Conservation (phyloP, 768 basidiomycete species). For the Trametes cingulata region DNA sequence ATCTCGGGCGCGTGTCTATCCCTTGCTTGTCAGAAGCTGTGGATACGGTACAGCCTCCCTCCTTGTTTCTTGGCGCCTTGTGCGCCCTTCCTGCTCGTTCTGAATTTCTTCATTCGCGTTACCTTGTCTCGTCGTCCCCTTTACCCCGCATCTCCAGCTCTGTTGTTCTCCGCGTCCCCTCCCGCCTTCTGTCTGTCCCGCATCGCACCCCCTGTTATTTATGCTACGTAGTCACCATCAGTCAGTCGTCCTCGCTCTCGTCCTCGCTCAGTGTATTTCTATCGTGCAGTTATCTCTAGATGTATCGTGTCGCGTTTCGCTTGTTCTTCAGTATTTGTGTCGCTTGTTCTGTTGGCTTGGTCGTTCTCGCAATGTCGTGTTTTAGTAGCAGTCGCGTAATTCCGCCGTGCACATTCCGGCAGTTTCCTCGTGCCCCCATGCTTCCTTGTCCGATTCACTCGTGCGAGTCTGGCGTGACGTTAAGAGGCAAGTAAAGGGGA, state of each 20-base stretch:
- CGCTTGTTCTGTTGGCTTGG: not conserved
- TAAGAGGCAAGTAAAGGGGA: too few species aligned
- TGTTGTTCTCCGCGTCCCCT: not conserved
- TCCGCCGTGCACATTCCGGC: conserved; percentile 2
- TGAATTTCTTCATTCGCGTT: too few species aligned
- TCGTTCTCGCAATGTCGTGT: not conserved
- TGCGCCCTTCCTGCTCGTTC: too few species aligned
- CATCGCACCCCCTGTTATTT: not conserved
- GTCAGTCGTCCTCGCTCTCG: not conserved
- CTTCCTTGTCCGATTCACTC: too few species aligned
- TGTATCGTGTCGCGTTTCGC: too few species aligned
- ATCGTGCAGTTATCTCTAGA: not conserved
- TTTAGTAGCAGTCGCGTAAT: not conserved
- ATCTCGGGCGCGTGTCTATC: not conserved
- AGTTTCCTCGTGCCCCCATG: too few species aligned
- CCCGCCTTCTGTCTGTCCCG: not conserved
- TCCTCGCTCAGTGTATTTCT: not conserved
- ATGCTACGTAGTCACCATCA: not conserved
- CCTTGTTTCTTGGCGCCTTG: not conserved
- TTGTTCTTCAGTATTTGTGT: too few species aligned
- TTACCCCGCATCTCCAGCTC: too few species aligned
- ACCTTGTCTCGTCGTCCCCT: too few species aligned
- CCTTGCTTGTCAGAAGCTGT: not conserved
- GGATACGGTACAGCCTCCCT: not conserved
- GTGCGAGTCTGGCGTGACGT: too few species aligned